Base-by-base conservation (phyloP, 2,329 filamentous ascomycete species). In the Colletotrichum gigasporum region DNA sequence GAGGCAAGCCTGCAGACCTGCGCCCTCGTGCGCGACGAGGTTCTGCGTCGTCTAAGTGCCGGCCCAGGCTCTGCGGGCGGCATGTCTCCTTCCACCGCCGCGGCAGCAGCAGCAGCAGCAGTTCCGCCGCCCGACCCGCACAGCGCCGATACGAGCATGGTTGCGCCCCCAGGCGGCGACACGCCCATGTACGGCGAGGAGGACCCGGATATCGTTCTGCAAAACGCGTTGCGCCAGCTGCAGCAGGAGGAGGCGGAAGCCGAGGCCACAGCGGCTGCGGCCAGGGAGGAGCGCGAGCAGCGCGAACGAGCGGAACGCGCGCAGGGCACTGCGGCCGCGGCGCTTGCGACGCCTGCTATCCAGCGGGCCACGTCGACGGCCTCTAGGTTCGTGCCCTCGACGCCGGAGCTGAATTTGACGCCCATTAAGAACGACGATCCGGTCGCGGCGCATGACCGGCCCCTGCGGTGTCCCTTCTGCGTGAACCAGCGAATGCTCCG, bases 401-500 rank as follows among this genome's bases (percentile, higher is more conserved):
- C 72, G 69, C 68, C 74, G 8, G 82, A 85, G 34, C 76, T 87
- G 32, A 85, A 80, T 4, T 76, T 87, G 39, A 87, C 85, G 3
- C 85, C 85, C 2, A 87, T 87, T 48, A 80, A 84, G 26, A 81
- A 83, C 14, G 81, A 81, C 14, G 79, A 75, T 4, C 81, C 83
- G 7, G 71, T 84, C 26, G 77, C 82, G 4, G 73, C 75, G 5
- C 76, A 78, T 30, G 83, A 88, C 34, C 74, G 80, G 18, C 84
- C 86, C 2, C 72, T 87, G 26, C 79, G 86, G 16, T 89, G 86
- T 67, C 86, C 86, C 1, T 89, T 87, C 68, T 89, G 86, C 66
- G 81, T 89, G 34, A 89, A 88, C 68, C 83, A 87, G 69, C 80
- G 86, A 5, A 87, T 88, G 85, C 78, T 89, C 53, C 79, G 85